Base-by-base conservation (phyloP, 2,329 filamentous ascomycete species). In the Diaporthe sp. region DNA sequence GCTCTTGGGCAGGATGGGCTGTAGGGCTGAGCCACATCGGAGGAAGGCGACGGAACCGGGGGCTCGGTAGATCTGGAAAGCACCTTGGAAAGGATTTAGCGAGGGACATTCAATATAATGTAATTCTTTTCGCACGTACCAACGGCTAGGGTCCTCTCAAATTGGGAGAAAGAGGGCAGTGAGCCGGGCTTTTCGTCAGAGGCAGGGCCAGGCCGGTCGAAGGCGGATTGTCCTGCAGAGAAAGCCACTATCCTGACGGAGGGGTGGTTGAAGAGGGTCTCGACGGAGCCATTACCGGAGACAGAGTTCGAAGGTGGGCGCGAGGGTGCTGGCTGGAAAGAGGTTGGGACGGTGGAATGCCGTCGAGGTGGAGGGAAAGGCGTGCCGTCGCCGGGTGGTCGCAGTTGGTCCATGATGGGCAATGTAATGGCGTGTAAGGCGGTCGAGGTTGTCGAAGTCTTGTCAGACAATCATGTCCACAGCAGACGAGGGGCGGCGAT, bases 21-120 rank as follows among this genome's bases (percentile, higher is more conserved):
- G 94, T 25, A 98, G 88, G 22, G 96, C 92, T 72, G 91, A 92
- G 75, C 94, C 94, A 77, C 95, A 97, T 82, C 94, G 96, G 13
- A 98, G 88, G 79, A 98, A 98, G 17, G 94, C 94, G 22, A 97
- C 94, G 13, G 94, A 94, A 27, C 94, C 94, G 10, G 94, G 94
- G 44, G 97, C 93, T 79, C 94, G 92, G 81, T 98, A 97, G 76
- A 98, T 94, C 76, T 93, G 90, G 75, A 98, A 89, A 1, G 92
- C 89, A 56, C 68, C 70, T 50, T 17, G n/a, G 35, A 30, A 30
- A 6, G 15, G 56, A 4, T 65, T 73, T 55, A 73, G 71, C n/a
- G 22, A 25, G 47, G 35, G 8, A 25, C 3, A 44, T 5, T 3
- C n/a, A n/a, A 25, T 9, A 35, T 50, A 30, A 39, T 6, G 50